Evolutionary conservation across 345 rosid species (phyloP).

Genomic region (Murraya koenigii): DNA sequence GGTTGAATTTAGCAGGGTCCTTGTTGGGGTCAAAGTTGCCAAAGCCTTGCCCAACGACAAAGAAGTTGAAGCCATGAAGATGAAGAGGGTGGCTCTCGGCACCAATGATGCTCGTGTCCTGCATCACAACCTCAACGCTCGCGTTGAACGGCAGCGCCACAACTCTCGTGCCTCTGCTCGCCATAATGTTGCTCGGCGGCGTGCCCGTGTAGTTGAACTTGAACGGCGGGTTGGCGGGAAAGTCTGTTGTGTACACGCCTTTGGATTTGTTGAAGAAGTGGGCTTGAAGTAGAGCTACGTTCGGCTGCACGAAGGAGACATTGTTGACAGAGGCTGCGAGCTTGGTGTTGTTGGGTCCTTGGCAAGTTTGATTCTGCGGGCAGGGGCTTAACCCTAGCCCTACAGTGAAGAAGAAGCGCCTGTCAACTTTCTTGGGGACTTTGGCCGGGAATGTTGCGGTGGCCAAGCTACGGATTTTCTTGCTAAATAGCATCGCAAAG

Average conservation of each 20-base stretch:
- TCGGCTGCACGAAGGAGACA: conserved; percentile 46
- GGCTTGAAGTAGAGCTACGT: conserved; percentile 41
- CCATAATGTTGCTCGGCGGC: conserved; percentile 37
- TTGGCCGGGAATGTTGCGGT: conserved; percentile 42
- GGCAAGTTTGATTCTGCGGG: conserved; percentile 36
- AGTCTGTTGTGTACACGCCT: conserved; percentile 45
- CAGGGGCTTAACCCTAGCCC: conserved; percentile 49
- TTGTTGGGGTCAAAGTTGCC: conserved; percentile 46
- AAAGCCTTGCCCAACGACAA: conserved; percentile 42
- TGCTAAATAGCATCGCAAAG: conserved; percentile 30
- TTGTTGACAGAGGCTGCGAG: conserved; percentile 45
- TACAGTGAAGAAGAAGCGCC: conserved; percentile 47
- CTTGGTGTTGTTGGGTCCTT: conserved; percentile 48
- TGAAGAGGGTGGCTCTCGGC: conserved; percentile 61
- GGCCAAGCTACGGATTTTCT: conserved; percentile 43
- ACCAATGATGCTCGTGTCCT: conserved; percentile 45
- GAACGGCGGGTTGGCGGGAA: conserved; percentile 43
- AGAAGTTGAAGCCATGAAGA: conserved; percentile 55
- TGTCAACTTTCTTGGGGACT: conserved; percentile 40
- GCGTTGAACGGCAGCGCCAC: conserved; percentile 36
- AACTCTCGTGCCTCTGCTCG: conserved; percentile 41
- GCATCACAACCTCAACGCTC: conserved; percentile 51
- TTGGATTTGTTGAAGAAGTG: conserved; percentile 43
- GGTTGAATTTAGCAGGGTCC: conserved; percentile 47
- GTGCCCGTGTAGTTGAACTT: conserved; percentile 56